A percentile compares a stretch with the other conserved stretches of the same genome.
These are phyloP conservation scores for Microdochium paspali DNA, from an alignment of 2,329 filamentous ascomycete species.

Conservation along the genomic window DNA sequence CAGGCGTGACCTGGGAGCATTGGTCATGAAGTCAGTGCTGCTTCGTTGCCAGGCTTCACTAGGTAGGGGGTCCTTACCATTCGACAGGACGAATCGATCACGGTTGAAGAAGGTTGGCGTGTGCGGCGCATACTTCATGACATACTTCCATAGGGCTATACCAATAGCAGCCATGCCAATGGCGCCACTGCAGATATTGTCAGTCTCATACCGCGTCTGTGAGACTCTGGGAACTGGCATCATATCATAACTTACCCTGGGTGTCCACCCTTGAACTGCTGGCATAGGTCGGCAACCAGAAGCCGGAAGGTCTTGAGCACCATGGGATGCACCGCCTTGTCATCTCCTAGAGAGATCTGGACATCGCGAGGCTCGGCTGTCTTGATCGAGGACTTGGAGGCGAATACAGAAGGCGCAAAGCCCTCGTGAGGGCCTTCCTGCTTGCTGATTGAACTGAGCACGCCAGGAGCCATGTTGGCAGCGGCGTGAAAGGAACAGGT, in stretches of 20 bases:
- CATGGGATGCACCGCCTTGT: constrained; percentile 22
- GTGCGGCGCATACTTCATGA: constrained; percentile 46
- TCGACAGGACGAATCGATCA: constrained; percentile 50
- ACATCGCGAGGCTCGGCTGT: neutral
- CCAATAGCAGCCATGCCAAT: constrained; percentile 26
- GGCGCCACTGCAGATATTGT: constrained; percentile 10
- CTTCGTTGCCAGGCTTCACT: no score
- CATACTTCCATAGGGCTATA: constrained; percentile 43
- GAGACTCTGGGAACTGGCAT: no score
- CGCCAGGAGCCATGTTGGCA: neutral
- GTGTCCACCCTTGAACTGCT: constrained; percentile 62
- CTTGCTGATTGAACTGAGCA: neutral
- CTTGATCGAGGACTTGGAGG: neutral
- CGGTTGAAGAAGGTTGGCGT: constrained; percentile 45
- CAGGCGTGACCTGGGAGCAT: constrained; percentile 35
- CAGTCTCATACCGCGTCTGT: constrained; percentile 1
- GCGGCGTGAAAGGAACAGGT: neutral
- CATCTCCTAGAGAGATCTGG: neutral
- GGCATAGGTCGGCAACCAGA: constrained; percentile 58
- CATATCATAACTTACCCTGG: constrained; percentile 51
- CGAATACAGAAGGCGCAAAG: neutral
- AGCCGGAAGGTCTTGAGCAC: constrained; percentile 52
- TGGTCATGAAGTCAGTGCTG: no score
- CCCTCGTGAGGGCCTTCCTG: neutral
- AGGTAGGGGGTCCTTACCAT: no score